Base-by-base conservation (phyloP, 2,329 filamentous ascomycete species). In the Colletotrichum trifolii region DNA sequence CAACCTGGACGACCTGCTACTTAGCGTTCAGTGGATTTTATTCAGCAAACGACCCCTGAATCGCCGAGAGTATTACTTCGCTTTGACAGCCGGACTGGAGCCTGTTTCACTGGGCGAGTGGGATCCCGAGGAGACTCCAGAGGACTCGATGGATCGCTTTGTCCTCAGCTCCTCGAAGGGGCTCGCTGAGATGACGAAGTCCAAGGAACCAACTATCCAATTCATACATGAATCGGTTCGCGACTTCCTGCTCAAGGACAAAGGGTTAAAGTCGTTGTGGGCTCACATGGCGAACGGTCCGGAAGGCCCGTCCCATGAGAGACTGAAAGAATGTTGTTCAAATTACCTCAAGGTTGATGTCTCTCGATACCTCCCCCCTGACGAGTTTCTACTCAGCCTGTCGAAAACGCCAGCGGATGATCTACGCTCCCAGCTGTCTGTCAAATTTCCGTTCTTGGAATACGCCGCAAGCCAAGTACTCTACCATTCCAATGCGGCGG, bases 21-120 rank as follows among this genome's bases (percentile, higher is more conserved):
- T 82, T 2, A 84, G 79, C 47, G 68, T 87, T 0, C 79, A 82
- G 50, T 87, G 81, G 79, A 73, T 87, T 2, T 73, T 87, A 0
- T 87, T 79, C 49, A 73, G 83, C 1, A 74, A 68, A 13, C 68
- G 72, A 2, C 79, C 83, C 0, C 65, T 87, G 6, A 74, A 46
- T 0, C 77, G 70, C 0, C 66, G 78, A 38, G 78, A 86, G 68
- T 72, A 53, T 11, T 63, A 58, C 4, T 84, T 73, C 71, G 77
- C 78, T 6, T 64, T 81, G 43, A n/a, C 73, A 4, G 66, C 73
- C 42, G 74, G 74, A 2, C 6, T 60, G 7, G 2, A n/a, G 6
- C 45, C 67, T 70, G 11, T 58, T 50, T 3, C 57, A 65, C 13
- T 76, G 66, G 68, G 59, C 73, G 48, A 56, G 58, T 8, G 69